Base-by-base conservation (phyloP, 441 rosid species). In the Manihot esculenta region DNA sequence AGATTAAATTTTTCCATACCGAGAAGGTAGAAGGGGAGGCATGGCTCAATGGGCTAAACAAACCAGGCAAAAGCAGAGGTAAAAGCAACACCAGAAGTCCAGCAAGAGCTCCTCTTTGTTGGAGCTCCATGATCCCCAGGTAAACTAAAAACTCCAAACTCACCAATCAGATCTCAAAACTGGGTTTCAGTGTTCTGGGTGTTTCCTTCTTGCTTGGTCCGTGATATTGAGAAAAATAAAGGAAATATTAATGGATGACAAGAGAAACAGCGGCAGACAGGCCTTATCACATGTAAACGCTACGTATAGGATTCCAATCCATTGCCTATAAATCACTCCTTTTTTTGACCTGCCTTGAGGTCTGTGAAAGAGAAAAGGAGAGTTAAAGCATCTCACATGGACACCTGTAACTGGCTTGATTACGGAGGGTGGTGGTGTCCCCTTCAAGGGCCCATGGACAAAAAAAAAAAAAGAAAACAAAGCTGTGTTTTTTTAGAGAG, bases 11-110 rank as follows among this genome's bases (percentile, higher is more conserved):
- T 3, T n/a, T 74, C 66, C 82, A 72, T 70, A 83, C 93, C 80
- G 88, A 79, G 74, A 76, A 71, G 18, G 67, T 51, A 58, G 85
- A 85, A 78, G 89, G 71, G 2, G 84, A 87, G 54, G 85, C 92
- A 74, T 74, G 82, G 79, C 82, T 77, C 33, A 80, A 73, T 23
- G 87, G 73, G 70, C 54, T 65, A 69, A 79, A 77, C 42, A 84
- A 71, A 44, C 69, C 56, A 50, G 79, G 81, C 60, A 80, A 70
- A 23, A 79, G 41, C 66, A 82, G 76, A 38, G 84, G 80, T 58
- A 85, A 71, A 67, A 86, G 45, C 66, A 89, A 66, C 49, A 84
- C 73, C 68, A 83, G 24, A 23, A 86, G 73, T 51, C 77, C 82
- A 76, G 70, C 61, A 27, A 80, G 72, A 79, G 84, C 81, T 82